phyloP scores from a whole-genome alignment of 345 rosid species.

The Citrus hindsii region DNA sequence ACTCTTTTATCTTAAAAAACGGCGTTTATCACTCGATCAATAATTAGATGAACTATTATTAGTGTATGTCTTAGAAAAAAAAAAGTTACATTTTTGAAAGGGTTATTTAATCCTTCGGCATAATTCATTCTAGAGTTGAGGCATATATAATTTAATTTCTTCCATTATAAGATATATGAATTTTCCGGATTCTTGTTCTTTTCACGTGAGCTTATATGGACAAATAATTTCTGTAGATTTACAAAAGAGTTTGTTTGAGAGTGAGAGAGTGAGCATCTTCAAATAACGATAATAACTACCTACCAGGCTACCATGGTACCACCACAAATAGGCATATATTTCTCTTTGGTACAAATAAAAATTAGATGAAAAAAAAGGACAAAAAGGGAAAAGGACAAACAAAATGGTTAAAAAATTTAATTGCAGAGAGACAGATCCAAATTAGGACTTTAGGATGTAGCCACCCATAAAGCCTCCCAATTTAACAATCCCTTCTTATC shows the following conservation, averaged over 20 bases:
- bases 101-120: not conserved
- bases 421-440: conserved; percentile 24
- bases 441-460: conserved; percentile 47
- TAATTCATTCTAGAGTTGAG: not conserved
- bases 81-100: not conserved
- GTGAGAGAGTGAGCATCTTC: not conserved
- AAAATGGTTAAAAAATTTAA: not conserved
- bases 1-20: no score
- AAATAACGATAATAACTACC: conserved; percentile 29
- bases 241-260: not conserved
- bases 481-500: conserved; percentile 44
- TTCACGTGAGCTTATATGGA: not conserved
- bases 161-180: not conserved
- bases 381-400: conserved; percentile 6
- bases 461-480: conserved; percentile 63
- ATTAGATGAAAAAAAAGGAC: not conserved
- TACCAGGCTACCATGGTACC: conserved; percentile 13
- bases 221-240: not conserved
- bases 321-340: not conserved
- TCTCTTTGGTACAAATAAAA: not conserved
- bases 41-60: no score
- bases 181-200: not conserved
- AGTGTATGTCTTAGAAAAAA: no score
- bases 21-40: no score
- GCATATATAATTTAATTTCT: not conserved